Base-by-base conservation (phyloP, 257 asterid species). In the Solanum rostratum region DNA sequence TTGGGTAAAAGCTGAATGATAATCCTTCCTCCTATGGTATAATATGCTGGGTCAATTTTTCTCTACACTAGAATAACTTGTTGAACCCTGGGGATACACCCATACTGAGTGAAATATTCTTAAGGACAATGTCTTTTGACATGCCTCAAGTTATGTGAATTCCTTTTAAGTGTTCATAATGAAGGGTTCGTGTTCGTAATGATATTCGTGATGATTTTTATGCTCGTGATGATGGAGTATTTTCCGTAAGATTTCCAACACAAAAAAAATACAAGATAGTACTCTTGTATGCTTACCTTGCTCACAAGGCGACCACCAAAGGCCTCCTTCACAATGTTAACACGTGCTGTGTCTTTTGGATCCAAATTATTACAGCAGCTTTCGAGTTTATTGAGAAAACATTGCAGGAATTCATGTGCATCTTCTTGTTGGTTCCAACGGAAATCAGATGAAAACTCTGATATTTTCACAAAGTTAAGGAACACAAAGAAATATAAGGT, bases 261-360 rank as follows among this genome's bases (percentile, higher is more conserved):
- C 22, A 20, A 24, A 57, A 10, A 20, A 57, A 57, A 57, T n/a
- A 57, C 10, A 14, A 22, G 1, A 59, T 27, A n/a, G 12, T 24
- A 59, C 5, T n/a, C 30, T 10, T 59, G 18, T 14, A 22, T 60
- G 18, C 9, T 60, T 60, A 22, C 33, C 41, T 86, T 90, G 93
- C 98, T 94, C 73, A 96, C 90, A 87, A 96, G 92, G 46, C 94
- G 86, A 62, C 98, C 99, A 29, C 98, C 98, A 84, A 94, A 96
- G 60, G 88, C 92, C 85, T 89, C 91, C 76, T 92, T 92, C 85
- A 96, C 98, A 22, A 94, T 46, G 88, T 90, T 92, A 30, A 30
- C 33, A 30, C 3, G 33, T 30, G 33, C 33, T 3, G 33, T 30
- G 19, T 79, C 84, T 27, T 85, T 81, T 27, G 10, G 29, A 84